Percentiles rank a stretch among this genome's conserved stretches.
Conservation (phyloP, 1,284 basidiomycete genomes). For the Trichosporon sp. region DNA sequence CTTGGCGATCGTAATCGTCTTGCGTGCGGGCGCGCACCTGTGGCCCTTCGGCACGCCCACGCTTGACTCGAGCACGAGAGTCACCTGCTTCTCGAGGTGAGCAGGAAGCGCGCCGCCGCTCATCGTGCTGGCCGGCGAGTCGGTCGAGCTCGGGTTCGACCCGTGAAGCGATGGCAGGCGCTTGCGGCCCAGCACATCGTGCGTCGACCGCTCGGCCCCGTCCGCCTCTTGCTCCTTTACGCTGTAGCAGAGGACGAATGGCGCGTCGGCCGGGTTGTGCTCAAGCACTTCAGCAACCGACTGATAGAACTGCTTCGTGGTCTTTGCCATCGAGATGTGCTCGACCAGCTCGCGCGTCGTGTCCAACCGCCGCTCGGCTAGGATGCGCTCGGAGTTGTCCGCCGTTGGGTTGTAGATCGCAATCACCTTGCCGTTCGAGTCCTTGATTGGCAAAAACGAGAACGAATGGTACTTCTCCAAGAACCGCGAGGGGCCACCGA, state of each 20-base stretch:
- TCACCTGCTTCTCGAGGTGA: constrained; percentile 3
- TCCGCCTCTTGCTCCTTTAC: constrained; percentile 15
- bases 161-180: background rate
- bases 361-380: constrained; percentile 29
- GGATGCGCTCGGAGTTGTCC: constrained; percentile 30
- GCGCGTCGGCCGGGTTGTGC: constrained; percentile 33
- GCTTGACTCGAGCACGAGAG: constrained; percentile 13
- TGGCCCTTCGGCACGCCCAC: constrained; percentile 33
- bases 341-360: constrained; percentile 35
- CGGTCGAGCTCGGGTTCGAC: background rate
- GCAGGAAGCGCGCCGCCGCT: background rate
- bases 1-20: background rate
- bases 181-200: background rate
- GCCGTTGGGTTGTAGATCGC: constrained; percentile 34
- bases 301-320: constrained; percentile 26
- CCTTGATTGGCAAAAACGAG: constrained; percentile 34
- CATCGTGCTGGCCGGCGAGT: background rate
- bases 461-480: constrained; percentile 37
- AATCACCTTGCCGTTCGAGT: constrained; percentile 21
- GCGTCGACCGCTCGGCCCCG: background rate
- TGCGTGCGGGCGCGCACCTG: constrained; percentile 12
- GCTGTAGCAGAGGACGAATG: constrained; percentile 37
- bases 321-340: constrained; percentile 22
- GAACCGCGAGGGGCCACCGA: background rate
- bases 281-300: constrained; percentile 25